phyloP scores from a whole-genome alignment of 148 eudicot species.

The Diospyros lotus region DNA sequence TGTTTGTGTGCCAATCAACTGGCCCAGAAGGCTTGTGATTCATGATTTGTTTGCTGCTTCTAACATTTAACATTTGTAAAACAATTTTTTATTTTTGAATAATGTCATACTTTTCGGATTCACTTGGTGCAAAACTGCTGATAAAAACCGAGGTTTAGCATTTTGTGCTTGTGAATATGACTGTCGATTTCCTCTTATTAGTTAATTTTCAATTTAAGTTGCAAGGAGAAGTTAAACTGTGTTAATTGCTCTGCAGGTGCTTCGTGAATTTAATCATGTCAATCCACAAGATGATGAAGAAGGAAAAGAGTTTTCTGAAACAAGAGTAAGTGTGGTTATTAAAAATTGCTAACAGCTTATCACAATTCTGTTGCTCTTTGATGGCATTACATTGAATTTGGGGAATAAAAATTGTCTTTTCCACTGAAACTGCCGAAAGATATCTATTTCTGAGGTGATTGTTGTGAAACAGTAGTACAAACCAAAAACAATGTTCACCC shows the following conservation, averaged over 20 bases:
- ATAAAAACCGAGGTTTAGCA: background rate
- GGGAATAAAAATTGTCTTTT: no score
- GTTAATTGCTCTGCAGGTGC: slow-evolving; percentile 52
- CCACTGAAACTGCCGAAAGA: no score
- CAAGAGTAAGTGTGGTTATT: slow-evolving; percentile 57
- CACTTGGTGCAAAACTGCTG: background rate
- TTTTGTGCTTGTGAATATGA: background rate
- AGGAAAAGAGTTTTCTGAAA: slow-evolving; percentile 75
- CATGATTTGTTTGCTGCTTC: background rate
- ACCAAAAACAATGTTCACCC: no score
- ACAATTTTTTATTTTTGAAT: background rate
- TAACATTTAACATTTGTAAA: background rate
- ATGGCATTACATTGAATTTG: background rate
- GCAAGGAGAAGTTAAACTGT: background rate
- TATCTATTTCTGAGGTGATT: no score
- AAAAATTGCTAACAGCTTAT: background rate
- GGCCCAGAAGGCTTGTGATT: background rate
- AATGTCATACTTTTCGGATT: no score
- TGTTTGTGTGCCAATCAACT: background rate
- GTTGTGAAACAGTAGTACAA: no score
- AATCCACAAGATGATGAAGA: slow-evolving; percentile 92
- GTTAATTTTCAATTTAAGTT: background rate
- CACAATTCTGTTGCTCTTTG: background rate
- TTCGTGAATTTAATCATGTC: slow-evolving; percentile 96
- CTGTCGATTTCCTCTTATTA: background rate